Evolutionary conservation across 2,329 filamentous ascomycete genomes (phyloP), one percentile per base, ranked within the genome.

Genomic region (Talaromyces sp.): DNA sequence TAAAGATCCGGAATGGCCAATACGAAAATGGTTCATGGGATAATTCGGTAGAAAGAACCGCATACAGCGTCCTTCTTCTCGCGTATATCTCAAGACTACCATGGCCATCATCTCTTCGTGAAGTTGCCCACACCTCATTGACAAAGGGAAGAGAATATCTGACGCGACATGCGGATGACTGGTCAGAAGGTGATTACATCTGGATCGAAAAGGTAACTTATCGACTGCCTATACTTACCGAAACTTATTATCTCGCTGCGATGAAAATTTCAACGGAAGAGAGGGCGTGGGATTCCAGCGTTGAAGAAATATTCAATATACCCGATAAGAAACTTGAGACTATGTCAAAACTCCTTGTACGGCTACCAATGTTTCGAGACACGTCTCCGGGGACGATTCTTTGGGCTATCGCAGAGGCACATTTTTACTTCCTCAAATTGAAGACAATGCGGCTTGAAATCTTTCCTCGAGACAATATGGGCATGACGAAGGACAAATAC

Each of bases 201-300:
- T 52, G 48, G 48, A 33, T 37, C 48, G 48, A 52, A 33, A 66
- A 67, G 39, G 61, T 65, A 15, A 60, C 72, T 8, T 70, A 70
- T 46, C 43, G 43, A 46, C 21, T 46, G 43, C 43, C 43, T 15
- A 46, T 46, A 15, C 43, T 46, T n/a, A 5, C 17, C 9, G 21
- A 46, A 22, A 46, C 9, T 15, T 46, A 46, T 28, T 46, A 21
- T 21, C 43, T 46, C 6, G 43, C 43, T 46, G 43, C 43, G 7
- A 46, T 46, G 43, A 46, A 46, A 10, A 9, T 46, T 41, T 61
- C 61, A 1, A 57, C 60, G 17, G 39, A 60, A 35, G 35, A 36
- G 9, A 15, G 2, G 1, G 2, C 13, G 6, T 36, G 35, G 35
- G 13, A 15, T 36, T 15, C 35, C 6, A 36, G n/a, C 1, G 2